Evolutionary conservation across 495 filamentous ascomycete genomes (phyloP).

Genomic region (Tuber melanosporum): DNA sequence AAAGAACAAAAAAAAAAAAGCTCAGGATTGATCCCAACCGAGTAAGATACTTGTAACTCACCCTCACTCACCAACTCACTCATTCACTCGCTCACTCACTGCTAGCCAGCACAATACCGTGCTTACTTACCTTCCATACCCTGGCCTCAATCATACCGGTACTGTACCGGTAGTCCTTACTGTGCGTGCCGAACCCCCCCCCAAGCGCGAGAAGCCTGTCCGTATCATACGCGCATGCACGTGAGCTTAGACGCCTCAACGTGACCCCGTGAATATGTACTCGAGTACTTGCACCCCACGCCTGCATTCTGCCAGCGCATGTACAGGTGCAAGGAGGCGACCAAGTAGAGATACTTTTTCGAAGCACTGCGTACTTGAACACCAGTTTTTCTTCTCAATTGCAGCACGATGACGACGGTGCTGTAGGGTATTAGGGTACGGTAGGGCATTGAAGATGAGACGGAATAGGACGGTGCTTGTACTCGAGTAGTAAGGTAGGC

Average conservation of each 20-base stretch:
- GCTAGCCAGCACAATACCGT: neutral
- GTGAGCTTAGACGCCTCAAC: conserved; percentile 23
- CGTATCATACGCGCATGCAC: conserved; percentile 29
- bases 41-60: neutral
- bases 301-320: neutral
- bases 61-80: neutral
- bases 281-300: neutral
- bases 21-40: neutral
- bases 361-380: neutral
- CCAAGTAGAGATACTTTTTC: neutral
- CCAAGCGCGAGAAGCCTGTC: neutral
- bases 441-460: conserved; percentile 1
- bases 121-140: neutral
- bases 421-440: neutral
- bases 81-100: neutral
- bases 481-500: neutral
- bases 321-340: neutral
- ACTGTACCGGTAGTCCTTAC: neutral
- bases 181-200: neutral
- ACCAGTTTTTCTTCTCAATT: neutral
- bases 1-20: neutral
- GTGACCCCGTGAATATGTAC: conserved; percentile 14
- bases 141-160: neutral
- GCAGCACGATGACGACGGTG: neutral
- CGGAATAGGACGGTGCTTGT: neutral